Evolutionary conservation across 2,329 filamentous ascomycete genomes (phyloP).

Genomic region (Plenodomus biglobosus): DNA sequence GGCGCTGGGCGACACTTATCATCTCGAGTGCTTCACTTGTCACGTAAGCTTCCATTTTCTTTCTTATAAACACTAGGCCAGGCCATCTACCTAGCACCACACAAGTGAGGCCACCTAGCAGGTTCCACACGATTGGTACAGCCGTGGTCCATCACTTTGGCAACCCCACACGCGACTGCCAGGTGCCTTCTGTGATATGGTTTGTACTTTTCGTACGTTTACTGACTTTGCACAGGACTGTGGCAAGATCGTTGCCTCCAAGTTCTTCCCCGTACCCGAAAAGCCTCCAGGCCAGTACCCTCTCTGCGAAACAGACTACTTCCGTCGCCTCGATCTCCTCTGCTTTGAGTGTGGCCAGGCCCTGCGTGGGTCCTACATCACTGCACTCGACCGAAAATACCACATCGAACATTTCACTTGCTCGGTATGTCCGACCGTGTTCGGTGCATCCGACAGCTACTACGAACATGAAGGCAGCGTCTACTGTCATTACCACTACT

Average conservation of each 20-base stretch:
- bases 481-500: slow-evolving; percentile 99
- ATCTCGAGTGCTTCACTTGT: slow-evolving; percentile 97
- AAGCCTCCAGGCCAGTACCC: slow-evolving; percentile 89
- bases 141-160: too few species aligned
- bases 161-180: too few species aligned
- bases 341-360: slow-evolving; percentile 92
- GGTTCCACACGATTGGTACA: too few species aligned
- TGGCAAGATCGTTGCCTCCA: slow-evolving; percentile 93
- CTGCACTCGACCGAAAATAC: slow-evolving; percentile 94
- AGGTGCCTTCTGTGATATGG: too few species aligned
- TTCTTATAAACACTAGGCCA: not conserved
- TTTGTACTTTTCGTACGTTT: not conserved
- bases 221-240: slow-evolving; percentile 68
- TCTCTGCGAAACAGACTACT: slow-evolving; percentile 96
- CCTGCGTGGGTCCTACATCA: slow-evolving; percentile 95
- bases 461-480: slow-evolving; percentile 97
- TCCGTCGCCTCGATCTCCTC: slow-evolving; percentile 83
- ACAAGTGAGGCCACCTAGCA: too few species aligned
- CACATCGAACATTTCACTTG: slow-evolving; percentile 98
- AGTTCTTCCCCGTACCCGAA: slow-evolving; percentile 96
- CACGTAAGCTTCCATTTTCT: slow-evolving; percentile 59
- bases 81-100: too few species aligned
- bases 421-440: slow-evolving; percentile 95
- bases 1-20: slow-evolving; percentile 89
- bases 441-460: slow-evolving; percentile 96